Base-by-base conservation (phyloP, 148 eudicot genomes). In the Dianthus caryophyllus region DNA sequence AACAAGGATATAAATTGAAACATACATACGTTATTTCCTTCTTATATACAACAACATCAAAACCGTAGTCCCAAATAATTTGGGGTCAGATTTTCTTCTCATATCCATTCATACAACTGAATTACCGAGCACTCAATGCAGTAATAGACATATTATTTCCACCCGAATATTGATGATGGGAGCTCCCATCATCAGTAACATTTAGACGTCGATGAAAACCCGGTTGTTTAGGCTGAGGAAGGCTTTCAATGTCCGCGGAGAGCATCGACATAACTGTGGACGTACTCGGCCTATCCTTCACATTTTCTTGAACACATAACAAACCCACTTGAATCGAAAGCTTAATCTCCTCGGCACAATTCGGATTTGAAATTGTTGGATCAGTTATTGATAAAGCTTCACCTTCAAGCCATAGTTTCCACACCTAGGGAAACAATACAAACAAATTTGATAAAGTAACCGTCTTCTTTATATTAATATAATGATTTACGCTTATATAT, bases 371-470 rank as follows among this genome's bases (percentile, higher is more conserved):
- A 12, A 49, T 50, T 20, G 18, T 48, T 14, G 69, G 57, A 65
- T 65, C 69, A 14, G 48, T 65, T 1, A 65, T 9, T 29, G 68
- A 65, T 14, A 26, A 29, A 0, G 48, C 31, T 14, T 65, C 30
- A 8, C 41, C 68, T 25, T 65, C 68, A 18, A 44, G 18, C 68
- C 68, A 65, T n/a, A 65, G 27, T 65, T 65, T 65, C 68, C 68
- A 65, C 38, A 50, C 56, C 56, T 65, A 33, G 54, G 2, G 27
- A 26, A 21, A 18, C n/a, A 13, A 47, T 47, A 13, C 10, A 47
- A 47, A 47, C 16, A 14, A n/a, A 47, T 47, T 47, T 33, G 38
- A 33, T 2, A 33, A 3, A 33, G 4, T 2, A 33, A 33, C 38
- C 7, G 38, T 33, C 7, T 33, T 33, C 38, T 3, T 33, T 2